Evolutionary conservation across 176 grass and related monocot species (phyloP).

Genomic region (Guadua angustifolia): DNA sequence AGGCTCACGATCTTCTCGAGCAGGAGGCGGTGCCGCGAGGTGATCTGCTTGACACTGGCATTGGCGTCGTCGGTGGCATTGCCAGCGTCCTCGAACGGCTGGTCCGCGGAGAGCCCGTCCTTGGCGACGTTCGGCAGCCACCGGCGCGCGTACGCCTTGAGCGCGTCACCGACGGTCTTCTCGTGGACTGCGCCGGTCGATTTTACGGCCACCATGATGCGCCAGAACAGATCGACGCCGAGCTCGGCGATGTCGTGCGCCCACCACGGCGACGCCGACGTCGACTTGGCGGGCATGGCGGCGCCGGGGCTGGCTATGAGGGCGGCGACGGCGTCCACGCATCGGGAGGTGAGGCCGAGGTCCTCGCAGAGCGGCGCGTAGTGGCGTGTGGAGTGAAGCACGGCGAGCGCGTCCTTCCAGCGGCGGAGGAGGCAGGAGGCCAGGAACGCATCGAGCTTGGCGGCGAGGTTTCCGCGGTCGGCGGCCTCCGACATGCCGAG

Average conservation of each 20-base stretch:
- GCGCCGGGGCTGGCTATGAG: conserved; percentile 58
- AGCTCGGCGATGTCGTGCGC: conserved; percentile 76
- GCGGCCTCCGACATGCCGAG: conserved; percentile 89
- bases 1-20: conserved; percentile 90
- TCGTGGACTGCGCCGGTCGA: conserved; percentile 67
- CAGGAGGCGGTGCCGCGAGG: conserved; percentile 60
- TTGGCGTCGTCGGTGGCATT: background rate
- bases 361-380: conserved; percentile 63
- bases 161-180: conserved; percentile 71
- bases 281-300: background rate
- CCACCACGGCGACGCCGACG: conserved; percentile 69
- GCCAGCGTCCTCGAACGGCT: conserved; percentile 39
- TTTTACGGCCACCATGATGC: conserved; percentile 90
- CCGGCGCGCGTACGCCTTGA: conserved; percentile 63
- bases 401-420: conserved; percentile 86
- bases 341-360: conserved; percentile 71
- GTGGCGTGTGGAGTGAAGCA: conserved; percentile 72
- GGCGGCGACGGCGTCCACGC: conserved; percentile 68
- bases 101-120: conserved; percentile 38
- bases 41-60: conserved; percentile 45
- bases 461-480: conserved; percentile 76
- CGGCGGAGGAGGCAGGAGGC: conserved; percentile 84
- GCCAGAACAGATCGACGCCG: conserved; percentile 84
- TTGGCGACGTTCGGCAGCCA: conserved; percentile 70
- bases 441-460: conserved; percentile 87